Base-by-base conservation (phyloP, 108 stramenopile species). In the Cyclotella cryptica region DNA sequence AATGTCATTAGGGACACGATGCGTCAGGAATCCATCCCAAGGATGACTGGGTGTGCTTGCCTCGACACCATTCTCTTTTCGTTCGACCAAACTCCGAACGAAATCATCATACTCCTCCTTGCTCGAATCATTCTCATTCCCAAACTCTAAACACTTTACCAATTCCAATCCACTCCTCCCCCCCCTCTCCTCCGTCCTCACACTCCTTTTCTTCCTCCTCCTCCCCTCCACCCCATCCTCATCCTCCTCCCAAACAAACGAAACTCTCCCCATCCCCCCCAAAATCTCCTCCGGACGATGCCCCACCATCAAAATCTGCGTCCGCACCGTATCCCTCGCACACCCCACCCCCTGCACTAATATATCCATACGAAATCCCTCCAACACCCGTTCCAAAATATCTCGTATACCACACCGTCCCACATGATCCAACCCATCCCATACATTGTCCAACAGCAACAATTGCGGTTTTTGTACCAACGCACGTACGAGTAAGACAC, bases 371-470 rank as follows among this genome's bases (percentile, higher is more conserved):
- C 78, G 71, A 74, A 92, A 94, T n/a, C 93, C 93, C 21, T 45
- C 30, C 53, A 91, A 44, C 10, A 89, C 90, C 54, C 86, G 69
- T 14, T 85, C 74, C 10, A 92, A 76, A 27, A 92, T 66, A 22
- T 90, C 85, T 21, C 70, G 58, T 53, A 92, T 66, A 14, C 78
- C 81, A 17, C 69, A 41, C 22, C 91, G 72, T 10, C 86, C 87
- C 28, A 79, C 66, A 21, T 86, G 81, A 83, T 94, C 93, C 41
- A 92, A 79, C 7, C 93, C 93, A 76, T 94, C 93, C 83, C 90
- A 89, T 29, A 90, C 88, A 80, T 94, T 92, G 78, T 94, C 93
- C 18, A 94, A 62, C 43, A 94, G 35, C 64, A 94, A 65, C 41
- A 94, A 58, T 45, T 63, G 49, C 1, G 93, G 93, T 41, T 77